Percentiles rank a stretch among this genome's conserved stretches.
Evolutionary conservation across 2,329 filamentous ascomycete genomes (phyloP).

Genomic region (Chaetothyriales sp.): DNA sequence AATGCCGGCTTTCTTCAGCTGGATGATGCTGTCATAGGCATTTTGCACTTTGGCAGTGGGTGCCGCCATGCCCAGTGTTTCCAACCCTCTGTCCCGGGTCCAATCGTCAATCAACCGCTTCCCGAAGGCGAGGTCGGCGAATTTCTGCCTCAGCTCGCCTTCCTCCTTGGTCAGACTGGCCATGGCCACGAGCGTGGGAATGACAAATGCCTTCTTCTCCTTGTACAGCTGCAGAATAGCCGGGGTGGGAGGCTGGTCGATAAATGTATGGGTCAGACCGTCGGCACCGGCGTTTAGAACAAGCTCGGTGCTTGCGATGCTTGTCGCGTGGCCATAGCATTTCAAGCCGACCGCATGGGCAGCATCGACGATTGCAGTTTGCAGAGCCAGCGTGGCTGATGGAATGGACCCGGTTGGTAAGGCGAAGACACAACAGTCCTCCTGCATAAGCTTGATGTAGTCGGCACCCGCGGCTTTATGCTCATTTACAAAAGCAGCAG

Average conservation of each 20-base stretch:
- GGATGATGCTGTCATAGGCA: slow-evolving; percentile 11
- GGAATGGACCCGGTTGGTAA: slow-evolving; percentile 17
- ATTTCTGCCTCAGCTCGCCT: slow-evolving; percentile 12
- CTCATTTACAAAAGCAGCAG: slow-evolving; percentile 18
- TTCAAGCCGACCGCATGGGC: slow-evolving; percentile 11
- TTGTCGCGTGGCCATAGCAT: slow-evolving; percentile 13
- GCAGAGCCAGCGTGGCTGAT: slow-evolving; percentile 23
- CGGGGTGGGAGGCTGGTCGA: slow-evolving; percentile 15
- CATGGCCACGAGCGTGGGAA: slow-evolving; percentile 13
- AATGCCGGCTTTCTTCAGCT: slow-evolving; percentile 17
- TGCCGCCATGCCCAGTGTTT: slow-evolving; percentile 16
- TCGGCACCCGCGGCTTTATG: slow-evolving; percentile 14
- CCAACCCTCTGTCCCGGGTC: slow-evolving; percentile 16
- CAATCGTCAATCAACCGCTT: slow-evolving; percentile 17
- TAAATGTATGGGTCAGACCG: slow-evolving; percentile 17
- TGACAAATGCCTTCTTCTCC: slow-evolving; percentile 15
- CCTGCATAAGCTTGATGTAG: slow-evolving; percentile 19
- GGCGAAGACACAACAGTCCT: slow-evolving; percentile 16
- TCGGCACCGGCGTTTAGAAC: slow-evolving; percentile 16
- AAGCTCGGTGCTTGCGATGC: slow-evolving; percentile 14
- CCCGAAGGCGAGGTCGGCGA: slow-evolving; percentile 12
- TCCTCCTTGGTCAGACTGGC: slow-evolving; percentile 12
- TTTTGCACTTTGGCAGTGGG: slow-evolving; percentile 13
- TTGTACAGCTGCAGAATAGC: slow-evolving; percentile 14
- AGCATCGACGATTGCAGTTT: slow-evolving; percentile 20